Base-by-base conservation (phyloP, 208 protist species). In the Trypanosoma avium region DNA sequence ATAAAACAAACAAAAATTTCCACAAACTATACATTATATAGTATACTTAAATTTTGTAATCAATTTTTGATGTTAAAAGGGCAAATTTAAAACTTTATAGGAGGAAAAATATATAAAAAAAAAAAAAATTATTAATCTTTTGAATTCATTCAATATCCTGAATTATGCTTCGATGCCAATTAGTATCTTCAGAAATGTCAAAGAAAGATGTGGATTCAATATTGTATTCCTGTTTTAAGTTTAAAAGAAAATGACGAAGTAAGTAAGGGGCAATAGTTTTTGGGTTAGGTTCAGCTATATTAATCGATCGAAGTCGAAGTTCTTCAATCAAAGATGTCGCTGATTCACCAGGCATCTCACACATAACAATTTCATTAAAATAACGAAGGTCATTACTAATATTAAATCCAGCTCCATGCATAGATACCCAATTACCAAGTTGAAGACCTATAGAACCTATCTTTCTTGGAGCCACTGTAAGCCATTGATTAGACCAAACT, bases 391-490 rank as follows among this genome's bases (percentile, higher is more conserved):
- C 77, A 40, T 75, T 82, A 40, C 50, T 55, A 3, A 97, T 73
- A 64, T 97, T 97, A 63, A 95, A 69, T 36, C 84, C 73, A 0
- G 71, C 72, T 1, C 88, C 91, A 62, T 97, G 91, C 91, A 97
- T 97, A 1, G 88, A 93, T 3, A 93, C 81, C 86, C 86, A 97
- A 50, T 75, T 92, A 7, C 84, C 83, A 1, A 97, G 81, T 65
- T 93, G 86, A 58, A 97, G 81, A 10, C 88, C 91, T 40, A 95
- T 88, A 24, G 79, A 84, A 3, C 84, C 91, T 1, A 97, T 56
- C 62, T 97, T 97, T 0, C 76, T 68, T 19, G 82, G 59, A 0
- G 59, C 53, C 5, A 32, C 57, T 32, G 49, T 63, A 0, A 24
- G 19, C 48, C 58, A 80, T 22, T 40, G 45, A 46, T 92, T 85